These are phyloP conservation scores for Aphanomyces euteiches DNA, from an alignment of 352 stramenopile species.

Conservation along the genomic window DNA sequence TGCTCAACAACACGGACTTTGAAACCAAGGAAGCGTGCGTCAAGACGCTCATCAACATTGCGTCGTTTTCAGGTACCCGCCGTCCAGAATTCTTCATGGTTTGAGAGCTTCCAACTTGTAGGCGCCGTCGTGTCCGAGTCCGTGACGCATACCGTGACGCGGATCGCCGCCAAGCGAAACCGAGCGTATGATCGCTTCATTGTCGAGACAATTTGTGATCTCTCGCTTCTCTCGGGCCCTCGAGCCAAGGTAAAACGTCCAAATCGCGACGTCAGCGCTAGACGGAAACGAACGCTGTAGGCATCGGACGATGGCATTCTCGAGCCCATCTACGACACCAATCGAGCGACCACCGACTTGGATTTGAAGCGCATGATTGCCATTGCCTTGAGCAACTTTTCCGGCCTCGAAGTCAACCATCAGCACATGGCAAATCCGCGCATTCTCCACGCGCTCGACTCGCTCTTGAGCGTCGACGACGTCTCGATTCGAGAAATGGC, in stretches of 20 bases:
- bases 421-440: conserved; percentile 59
- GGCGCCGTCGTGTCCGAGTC: conserved; percentile 35
- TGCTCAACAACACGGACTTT: conserved; percentile 51
- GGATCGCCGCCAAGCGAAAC: conserved; percentile 69
- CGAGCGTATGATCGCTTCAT: conserved; percentile 51
- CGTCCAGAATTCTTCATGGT: too few relatives aligned
- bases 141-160: conserved; percentile 73
- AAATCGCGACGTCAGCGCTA: too few relatives aligned
- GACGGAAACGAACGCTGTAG: not conserved
- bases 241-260: conserved; percentile 58
- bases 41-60: conserved; percentile 66
- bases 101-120: too few relatives aligned
- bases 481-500: conserved; percentile 63
- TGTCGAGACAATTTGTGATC: conserved; percentile 68
- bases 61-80: conserved; percentile 49
- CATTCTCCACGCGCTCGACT: conserved; percentile 68
- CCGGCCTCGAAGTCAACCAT: conserved; percentile 58
- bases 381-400: conserved; percentile 78
- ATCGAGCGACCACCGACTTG: conserved; percentile 40
- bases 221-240: conserved; percentile 63
- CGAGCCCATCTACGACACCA: conserved; percentile 66
- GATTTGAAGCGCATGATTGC: conserved; percentile 58
- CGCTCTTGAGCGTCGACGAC: conserved; percentile 69
- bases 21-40: conserved; percentile 56
- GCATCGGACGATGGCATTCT: conserved; percentile 64